Percentiles rank a stretch among this genome's conserved stretches.
phyloP scores from a whole-genome alignment of 2,329 filamentous ascomycete species.

The Aspergillus tamarii region DNA sequence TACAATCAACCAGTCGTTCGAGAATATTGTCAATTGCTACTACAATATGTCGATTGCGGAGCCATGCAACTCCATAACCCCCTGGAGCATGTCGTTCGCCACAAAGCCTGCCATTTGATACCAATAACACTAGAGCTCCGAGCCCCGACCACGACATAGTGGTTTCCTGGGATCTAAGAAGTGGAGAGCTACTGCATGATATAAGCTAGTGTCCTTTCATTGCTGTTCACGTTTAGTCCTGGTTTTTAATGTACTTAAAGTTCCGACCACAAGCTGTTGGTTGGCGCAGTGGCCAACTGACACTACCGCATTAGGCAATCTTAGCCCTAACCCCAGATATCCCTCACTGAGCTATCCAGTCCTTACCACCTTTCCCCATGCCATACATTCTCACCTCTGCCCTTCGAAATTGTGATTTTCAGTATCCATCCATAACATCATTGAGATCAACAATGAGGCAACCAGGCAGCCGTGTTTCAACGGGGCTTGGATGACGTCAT shows the following conservation, averaged over 20 bases:
- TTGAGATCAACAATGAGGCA: not conserved
- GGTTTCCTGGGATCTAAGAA: not conserved
- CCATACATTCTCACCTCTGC: not conserved
- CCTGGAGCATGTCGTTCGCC: not conserved
- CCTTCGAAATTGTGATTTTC: not conserved
- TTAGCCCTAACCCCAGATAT: not conserved
- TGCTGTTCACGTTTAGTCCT: not conserved
- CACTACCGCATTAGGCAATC: not conserved
- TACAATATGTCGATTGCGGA: not conserved
- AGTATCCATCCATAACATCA: not conserved
- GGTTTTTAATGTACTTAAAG: not conserved
- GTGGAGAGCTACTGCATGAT: not conserved
- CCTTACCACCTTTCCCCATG: not conserved
- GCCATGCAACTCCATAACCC: not conserved
- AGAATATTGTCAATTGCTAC: not conserved
- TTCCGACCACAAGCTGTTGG: not conserved
- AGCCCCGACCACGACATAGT: not conserved
- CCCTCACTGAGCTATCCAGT: not conserved
- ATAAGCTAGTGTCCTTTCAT: not conserved
- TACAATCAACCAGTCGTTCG: not conserved
- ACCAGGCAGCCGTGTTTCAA: slow-evolving; percentile 6
- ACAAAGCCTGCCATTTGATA: no score
- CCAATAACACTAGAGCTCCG: not conserved
- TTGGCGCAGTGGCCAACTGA: not conserved
- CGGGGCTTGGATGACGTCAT: slow-evolving; percentile 5